phyloP scores from a whole-genome alignment of 1,284 basidiomycete genomes.

The Hemileia vastatrix region DNA sequence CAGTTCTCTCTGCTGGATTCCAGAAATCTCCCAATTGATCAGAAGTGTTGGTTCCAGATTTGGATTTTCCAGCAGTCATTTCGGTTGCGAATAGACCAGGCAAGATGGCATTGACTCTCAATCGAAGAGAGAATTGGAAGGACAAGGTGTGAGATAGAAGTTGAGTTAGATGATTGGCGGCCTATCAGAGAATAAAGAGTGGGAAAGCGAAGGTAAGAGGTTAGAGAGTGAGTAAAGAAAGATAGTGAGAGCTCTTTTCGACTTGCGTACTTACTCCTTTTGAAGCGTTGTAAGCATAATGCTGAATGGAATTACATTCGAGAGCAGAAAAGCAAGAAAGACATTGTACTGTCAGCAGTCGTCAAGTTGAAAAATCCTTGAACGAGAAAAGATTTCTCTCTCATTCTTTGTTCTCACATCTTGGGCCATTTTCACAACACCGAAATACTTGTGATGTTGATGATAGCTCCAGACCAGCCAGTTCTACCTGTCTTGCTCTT shows the following conservation, averaged over 20 bases:
- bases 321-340: no score
- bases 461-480: conserved; percentile 3
- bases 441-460: conserved; percentile 18
- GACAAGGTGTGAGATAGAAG: conserved; percentile 34
- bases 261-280: no score
- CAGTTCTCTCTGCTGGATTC: conserved; percentile 33
- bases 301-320: no score
- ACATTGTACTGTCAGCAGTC: no score
- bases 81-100: conserved; percentile 34
- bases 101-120: conserved; percentile 35
- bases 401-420: not conserved
- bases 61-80: not conserved
- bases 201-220: not conserved
- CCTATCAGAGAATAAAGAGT: not conserved
- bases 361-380: not conserved
- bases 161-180: conserved; percentile 33
- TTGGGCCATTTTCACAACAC: not conserved
- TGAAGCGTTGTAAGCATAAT: no score
- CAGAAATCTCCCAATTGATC: conserved; percentile 22
- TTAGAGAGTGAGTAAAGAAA: not conserved
- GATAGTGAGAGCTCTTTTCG: no score
- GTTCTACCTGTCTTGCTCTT: not conserved
- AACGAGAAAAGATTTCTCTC: not conserved
- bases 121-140: conserved; percentile 23
- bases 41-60: conserved; percentile 6